Evolutionary conservation across 805 yeast genomes (phyloP), one percentile per base, ranked within the genome.

Genomic region (Candida nitratophila): DNA sequence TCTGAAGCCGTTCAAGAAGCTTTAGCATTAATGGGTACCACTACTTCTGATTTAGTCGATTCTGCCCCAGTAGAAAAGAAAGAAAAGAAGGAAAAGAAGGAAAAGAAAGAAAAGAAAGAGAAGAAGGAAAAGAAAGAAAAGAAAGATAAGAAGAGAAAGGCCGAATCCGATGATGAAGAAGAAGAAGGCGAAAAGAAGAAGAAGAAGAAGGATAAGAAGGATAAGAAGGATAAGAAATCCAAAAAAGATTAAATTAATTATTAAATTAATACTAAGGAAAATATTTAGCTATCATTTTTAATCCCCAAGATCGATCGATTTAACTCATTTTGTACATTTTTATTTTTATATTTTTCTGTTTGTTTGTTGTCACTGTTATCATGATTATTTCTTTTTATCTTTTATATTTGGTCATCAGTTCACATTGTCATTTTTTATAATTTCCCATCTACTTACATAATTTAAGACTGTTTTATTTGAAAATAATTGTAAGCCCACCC

Each of bases 1-100:
- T 70, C 91, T 37, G 95, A 88, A 55, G 98, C 98, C 53, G 86
- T 93, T 71, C 79, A 84, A 64, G 86, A 85, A 69, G 99, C 98
- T 44, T 76, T 93, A 69, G 80, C 83, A 44, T 75, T 84, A 59
- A 66, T 71, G 42, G 78, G 74, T 38, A 63, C 47, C 26, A 40
- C 36, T 35, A 61, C 48, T 39, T 46, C 50, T 35, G 70, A 65
- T 47, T 43, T 59, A 37, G 44, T 57, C 38, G 64, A 57, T 44
- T 68, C 63, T 42, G 65, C 58, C 24, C 67, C 63, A 43, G 65
- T 61, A 43, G 66, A 61, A 41, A 62, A 65, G 59, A 63, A 70
- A 52, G 65, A 66, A 43, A 66, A 69, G 53, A 62, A 73, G 57
- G 61, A 66, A 44, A 69, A 73, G 61, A 67, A 72, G 66, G 71